A percentile compares a stretch with the other conserved stretches of the same genome.
Conservation (phyloP, 1,284 basidiomycete species). For the Puccinia horiana region DNA sequence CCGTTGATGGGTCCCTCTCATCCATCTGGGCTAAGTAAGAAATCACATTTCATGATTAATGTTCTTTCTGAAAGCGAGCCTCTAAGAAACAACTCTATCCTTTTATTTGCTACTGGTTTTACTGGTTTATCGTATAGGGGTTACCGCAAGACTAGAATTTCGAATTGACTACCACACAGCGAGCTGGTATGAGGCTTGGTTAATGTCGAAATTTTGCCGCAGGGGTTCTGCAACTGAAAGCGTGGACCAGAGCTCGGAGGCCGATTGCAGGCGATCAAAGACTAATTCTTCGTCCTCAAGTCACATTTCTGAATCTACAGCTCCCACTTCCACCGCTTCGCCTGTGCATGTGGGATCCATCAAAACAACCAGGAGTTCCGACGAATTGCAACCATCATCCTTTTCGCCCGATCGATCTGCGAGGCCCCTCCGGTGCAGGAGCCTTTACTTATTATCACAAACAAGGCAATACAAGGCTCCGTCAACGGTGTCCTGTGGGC, state of each 20-base stretch:
- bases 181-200: constrained; percentile 18
- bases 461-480: background rate
- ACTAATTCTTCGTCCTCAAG: background rate
- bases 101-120: background rate
- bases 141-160: background rate
- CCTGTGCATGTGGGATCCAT: background rate
- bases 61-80: background rate
- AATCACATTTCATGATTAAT: background rate
- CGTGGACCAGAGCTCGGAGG: background rate
- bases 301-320: background rate
- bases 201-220: background rate
- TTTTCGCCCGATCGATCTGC: background rate
- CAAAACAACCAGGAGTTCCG: background rate
- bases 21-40: background rate
- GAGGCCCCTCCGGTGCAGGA: background rate
- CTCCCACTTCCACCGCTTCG: background rate
- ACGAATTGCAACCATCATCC: background rate
- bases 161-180: background rate
- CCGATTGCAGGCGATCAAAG: background rate
- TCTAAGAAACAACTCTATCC: too few relatives aligned
- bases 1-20: background rate
- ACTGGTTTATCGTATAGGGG: background rate
- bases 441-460: constrained; percentile 14
- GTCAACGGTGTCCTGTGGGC: background rate
- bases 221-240: background rate